Evolutionary conservation across 1,284 basidiomycete species (phyloP).

Genomic region (Pyrrhoderma noxium): DNA sequence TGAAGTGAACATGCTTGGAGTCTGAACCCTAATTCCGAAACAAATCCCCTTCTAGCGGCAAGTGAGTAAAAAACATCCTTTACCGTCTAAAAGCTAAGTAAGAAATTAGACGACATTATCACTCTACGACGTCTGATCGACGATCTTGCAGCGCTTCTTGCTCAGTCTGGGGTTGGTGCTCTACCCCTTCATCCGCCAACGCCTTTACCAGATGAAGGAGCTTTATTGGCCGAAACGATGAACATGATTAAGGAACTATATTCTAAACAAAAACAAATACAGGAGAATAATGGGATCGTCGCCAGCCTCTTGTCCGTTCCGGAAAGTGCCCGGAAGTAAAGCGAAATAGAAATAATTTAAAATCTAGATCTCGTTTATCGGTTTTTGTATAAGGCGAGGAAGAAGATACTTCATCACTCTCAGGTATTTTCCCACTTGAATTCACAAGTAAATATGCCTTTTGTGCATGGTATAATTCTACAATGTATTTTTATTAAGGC

Average conservation of each 20-base stretch:
- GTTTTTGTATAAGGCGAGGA: no score
- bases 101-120: constrained; percentile 3
- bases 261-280: constrained; percentile 14
- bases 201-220: constrained; percentile 1
- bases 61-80: neutral
- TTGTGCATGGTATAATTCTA: no score
- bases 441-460: no score
- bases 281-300: constrained; percentile 16
- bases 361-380: no score
- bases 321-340: neutral
- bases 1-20: constrained; percentile 12
- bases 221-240: constrained; percentile 9
- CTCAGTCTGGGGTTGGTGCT: constrained; percentile 16
- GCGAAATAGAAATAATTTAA: no score
- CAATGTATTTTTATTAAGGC: no score
- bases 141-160: constrained; percentile 7
- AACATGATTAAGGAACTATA: constrained; percentile 8
- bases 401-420: no score
- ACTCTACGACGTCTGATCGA: constrained; percentile 9
- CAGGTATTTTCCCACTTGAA: no score
- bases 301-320: constrained; percentile 11
- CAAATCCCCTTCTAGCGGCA: constrained; percentile 9
- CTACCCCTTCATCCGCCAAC: constrained; percentile 11
- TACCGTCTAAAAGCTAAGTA: neutral
- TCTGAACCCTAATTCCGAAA: constrained; percentile 3